A percentile compares a stretch with the other conserved stretches of the same genome.
These are phyloP conservation scores for Fusarium globosum DNA, from an alignment of 2,329 filamentous ascomycete genomes.

Conservation along the genomic window DNA sequence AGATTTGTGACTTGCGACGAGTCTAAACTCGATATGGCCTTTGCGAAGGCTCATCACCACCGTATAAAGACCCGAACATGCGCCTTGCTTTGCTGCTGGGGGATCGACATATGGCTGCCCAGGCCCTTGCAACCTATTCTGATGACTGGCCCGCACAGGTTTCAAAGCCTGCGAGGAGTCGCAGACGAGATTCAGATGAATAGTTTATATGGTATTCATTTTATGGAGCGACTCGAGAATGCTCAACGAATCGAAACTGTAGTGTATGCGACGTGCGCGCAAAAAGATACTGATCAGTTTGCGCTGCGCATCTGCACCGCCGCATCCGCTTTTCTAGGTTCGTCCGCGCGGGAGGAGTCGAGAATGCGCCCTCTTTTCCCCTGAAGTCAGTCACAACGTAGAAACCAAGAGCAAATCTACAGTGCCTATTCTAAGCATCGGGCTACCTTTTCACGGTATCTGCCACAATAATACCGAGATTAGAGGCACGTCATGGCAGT, in stretches of 20 bases:
- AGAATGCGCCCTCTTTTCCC: slow-evolving; percentile 36
- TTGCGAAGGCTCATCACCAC: slow-evolving; percentile 35
- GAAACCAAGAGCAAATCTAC: background rate
- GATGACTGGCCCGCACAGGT: slow-evolving; percentile 32
- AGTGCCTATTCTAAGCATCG: background rate
- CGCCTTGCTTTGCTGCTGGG: slow-evolving; percentile 33
- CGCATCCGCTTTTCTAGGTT: slow-evolving; percentile 41
- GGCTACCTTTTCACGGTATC: slow-evolving; percentile 5
- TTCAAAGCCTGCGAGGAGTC: slow-evolving; percentile 19
- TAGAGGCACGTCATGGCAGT: slow-evolving; percentile 17
- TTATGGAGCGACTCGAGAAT: background rate
- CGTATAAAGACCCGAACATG: slow-evolving; percentile 31
- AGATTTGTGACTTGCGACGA: slow-evolving; percentile 31
- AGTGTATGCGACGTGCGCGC: slow-evolving; percentile 21
- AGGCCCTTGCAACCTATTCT: slow-evolving; percentile 35
- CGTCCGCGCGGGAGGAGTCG: slow-evolving; percentile 21
- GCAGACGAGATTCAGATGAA: slow-evolving; percentile 9
- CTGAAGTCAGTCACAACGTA: slow-evolving; percentile 19
- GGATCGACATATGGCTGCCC: slow-evolving; percentile 37
- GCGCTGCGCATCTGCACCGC: slow-evolving; percentile 30
- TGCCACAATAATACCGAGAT: slow-evolving; percentile 15
- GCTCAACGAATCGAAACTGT: background rate
- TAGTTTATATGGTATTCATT: background rate
- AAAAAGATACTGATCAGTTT: slow-evolving; percentile 21
- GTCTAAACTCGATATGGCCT: slow-evolving; percentile 21